phyloP scores from a whole-genome alignment of 768 basidiomycete genomes.

The Cystofilobasidium macerans region DNA sequence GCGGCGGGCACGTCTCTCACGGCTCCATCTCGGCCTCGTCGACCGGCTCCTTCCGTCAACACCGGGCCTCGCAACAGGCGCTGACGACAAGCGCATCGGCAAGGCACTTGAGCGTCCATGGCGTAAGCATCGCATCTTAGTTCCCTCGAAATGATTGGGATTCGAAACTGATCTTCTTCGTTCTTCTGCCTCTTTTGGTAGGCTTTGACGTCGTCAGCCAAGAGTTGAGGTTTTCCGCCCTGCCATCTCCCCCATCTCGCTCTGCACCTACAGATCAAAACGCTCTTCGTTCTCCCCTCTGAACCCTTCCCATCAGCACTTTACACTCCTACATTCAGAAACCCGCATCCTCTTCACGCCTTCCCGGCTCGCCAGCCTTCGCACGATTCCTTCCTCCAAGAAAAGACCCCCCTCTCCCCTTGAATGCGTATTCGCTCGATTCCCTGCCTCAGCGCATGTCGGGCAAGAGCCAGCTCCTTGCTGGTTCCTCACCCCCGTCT shows the following conservation, averaged over 20 bases:
- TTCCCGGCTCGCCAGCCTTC: too few species aligned
- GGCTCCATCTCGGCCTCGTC: slow-evolving; percentile 20
- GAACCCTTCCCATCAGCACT: not conserved
- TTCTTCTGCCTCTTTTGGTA: not conserved
- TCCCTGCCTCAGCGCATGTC: too few species aligned
- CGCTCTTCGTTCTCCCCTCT: not conserved
- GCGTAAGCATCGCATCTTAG: slow-evolving; percentile 7
- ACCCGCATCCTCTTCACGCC: too few species aligned
- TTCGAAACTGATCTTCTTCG: not conserved
- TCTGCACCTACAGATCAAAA: not conserved
- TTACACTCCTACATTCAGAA: too few species aligned
- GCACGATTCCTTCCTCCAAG: too few species aligned
- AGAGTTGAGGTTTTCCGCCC: too few species aligned
- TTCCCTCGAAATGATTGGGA: too few species aligned
- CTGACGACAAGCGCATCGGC: slow-evolving; percentile 12
- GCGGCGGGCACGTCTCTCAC: not conserved
- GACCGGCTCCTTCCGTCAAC: slow-evolving; percentile 13
- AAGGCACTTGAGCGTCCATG: slow-evolving; percentile 4
- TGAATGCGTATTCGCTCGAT: too few species aligned
- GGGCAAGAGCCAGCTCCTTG: too few species aligned
- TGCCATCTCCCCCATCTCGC: too few species aligned
- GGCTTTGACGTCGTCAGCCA: not conserved
- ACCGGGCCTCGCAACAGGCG: slow-evolving; percentile 3
- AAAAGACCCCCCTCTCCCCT: too few species aligned
- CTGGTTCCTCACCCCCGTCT: not conserved